Percentiles rank a stretch among this genome's conserved stretches.
Evolutionary conservation across 371 early-diverging fungal species (phyloP).

Genomic region (Mucor mucedo): DNA sequence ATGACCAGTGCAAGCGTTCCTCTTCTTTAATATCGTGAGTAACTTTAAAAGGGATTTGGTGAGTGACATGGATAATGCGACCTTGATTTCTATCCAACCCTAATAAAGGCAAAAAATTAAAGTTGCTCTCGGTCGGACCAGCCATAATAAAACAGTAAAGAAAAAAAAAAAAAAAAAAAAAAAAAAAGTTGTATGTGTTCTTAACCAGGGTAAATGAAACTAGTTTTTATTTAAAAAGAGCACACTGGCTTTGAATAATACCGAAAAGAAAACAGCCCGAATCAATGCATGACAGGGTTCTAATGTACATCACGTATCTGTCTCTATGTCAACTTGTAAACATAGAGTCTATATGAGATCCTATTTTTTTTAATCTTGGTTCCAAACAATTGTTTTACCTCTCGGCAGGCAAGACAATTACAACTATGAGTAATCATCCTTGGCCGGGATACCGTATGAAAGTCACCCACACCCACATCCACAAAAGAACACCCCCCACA

Average conservation of each 20-base stretch:
- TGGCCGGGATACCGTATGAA: slow-evolving; percentile 38
- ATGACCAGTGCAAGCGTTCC: slow-evolving; percentile 39
- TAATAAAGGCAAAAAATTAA: slow-evolving; percentile 20
- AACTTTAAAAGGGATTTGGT: slow-evolving; percentile 34
- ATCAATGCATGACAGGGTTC: not conserved
- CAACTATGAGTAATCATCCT: slow-evolving; percentile 41
- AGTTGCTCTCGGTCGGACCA: not conserved
- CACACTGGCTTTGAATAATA: not conserved
- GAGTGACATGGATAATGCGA: slow-evolving; percentile 40
- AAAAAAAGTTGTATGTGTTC: not conserved
- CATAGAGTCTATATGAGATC: slow-evolving; percentile 39
- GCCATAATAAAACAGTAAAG: not conserved
- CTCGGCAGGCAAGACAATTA: slow-evolving; percentile 46
- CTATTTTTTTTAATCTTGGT: slow-evolving; percentile 32
- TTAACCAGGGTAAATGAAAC: not conserved
- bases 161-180: too few relatives aligned
- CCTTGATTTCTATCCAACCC: slow-evolving; percentile 23
- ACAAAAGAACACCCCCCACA: too few relatives aligned
- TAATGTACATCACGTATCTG: slow-evolving; percentile 44
- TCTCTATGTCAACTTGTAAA: slow-evolving; percentile 25
- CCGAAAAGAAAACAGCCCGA: not conserved
- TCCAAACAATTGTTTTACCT: slow-evolving; percentile 34
- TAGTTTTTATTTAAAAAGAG: not conserved
- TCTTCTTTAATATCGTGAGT: slow-evolving; percentile 21
- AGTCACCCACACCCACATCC: not conserved